Base-by-base conservation (phyloP, 176 grass and related monocot species). In the Hsuehochloa calcarea region DNA sequence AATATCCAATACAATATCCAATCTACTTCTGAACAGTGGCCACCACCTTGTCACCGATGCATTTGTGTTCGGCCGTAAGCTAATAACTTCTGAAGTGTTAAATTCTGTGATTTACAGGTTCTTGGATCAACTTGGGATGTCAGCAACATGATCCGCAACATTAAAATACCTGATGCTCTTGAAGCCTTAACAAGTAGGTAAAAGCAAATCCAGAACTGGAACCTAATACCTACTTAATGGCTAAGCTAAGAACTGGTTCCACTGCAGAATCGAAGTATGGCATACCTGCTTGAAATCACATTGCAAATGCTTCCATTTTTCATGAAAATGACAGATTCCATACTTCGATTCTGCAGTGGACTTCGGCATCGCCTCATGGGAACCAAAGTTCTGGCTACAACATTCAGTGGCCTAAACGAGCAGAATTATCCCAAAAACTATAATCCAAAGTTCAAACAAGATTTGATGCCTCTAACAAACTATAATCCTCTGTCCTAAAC, bases 351-450 rank as follows among this genome's bases (percentile, higher is more conserved):
- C 14, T 61, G 45, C 54, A 93, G 91, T 58, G 93, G 91, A 19
- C 85, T 96, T 17, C 93, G 93, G 93, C 88, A 96, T 72, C 91
- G 91, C 38, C 85, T 96, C 40, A 96, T 96, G 93, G 93, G 93
- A 46, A 85, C 80, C 31, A 89, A 89, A 35, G 93, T 91, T 61
- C 86, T 96, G 5, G 73, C 77, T 3, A 74, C 84, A 4, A 89
- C 70, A 74, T 91, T 93, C 84, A 89, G 26, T 0, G 91, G 91
- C 37, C n/a, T n/a, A n/a, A n/a, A n/a, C n/a, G n/a, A n/a, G n/a
- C n/a, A n/a, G n/a, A n/a, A n/a, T n/a, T n/a, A n/a, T n/a, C n/a
- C n/a, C n/a, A n/a, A n/a, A n/a, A n/a, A n/a, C n/a, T n/a, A n/a
- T n/a, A n/a, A n/a, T n/a, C n/a, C 44, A 20, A 6, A 59, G 19